Evolutionary conservation across 352 stramenopile species (phyloP), one percentile per base, ranked within the genome.

Genomic region (Lagenidium giganteum): DNA sequence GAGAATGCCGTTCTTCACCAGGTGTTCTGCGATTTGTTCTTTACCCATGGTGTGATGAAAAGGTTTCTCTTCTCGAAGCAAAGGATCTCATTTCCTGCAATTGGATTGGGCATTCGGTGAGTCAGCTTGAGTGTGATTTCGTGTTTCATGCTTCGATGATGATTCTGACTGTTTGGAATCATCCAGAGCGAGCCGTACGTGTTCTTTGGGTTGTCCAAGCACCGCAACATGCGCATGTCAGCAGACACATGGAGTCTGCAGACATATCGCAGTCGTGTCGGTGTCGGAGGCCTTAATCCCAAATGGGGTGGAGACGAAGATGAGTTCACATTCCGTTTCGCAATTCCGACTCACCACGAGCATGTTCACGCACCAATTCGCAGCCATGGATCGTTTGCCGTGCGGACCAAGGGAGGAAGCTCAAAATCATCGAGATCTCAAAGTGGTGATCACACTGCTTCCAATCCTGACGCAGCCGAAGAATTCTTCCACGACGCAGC

Each of bases 101-200:
- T 14, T 78, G 72, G 63, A 23, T 86, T 25, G 47, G 54, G 25
- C 64, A 67, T 11, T 75, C 62, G 50, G 64, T 75, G 51, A n/a
- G n/a, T n/a, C n/a, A n/a, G 13, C n/a, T 16, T 8, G 18, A 14
- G 3, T 38, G 13, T 30, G n/a, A 33, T 38, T 31, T 33, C 34
- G 25, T 14, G 12, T 26, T 23, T 12, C 12, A 21, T 34, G 12
- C 8, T 16, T 53, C 12, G 25, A 24, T 35, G 8, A 41, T 22
- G 7, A 20, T 22, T 7, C 21, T 27, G 22, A n/a, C n/a, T n/a
- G n/a, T n/a, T n/a, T n/a, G n/a, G n/a, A n/a, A n/a, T n/a, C n/a
- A n/a, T n/a, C n/a, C 38, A 77, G 71, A 84, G 70, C 43, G 42
- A 87, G 29, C 58, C 75, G 11, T 87, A 85, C 30, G 71, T 81